A percentile compares a stretch with the other conserved stretches of the same genome.
Conservation (phyloP, 2,329 filamentous ascomycete genomes). For the Phaeophleospora eucalypticola region DNA sequence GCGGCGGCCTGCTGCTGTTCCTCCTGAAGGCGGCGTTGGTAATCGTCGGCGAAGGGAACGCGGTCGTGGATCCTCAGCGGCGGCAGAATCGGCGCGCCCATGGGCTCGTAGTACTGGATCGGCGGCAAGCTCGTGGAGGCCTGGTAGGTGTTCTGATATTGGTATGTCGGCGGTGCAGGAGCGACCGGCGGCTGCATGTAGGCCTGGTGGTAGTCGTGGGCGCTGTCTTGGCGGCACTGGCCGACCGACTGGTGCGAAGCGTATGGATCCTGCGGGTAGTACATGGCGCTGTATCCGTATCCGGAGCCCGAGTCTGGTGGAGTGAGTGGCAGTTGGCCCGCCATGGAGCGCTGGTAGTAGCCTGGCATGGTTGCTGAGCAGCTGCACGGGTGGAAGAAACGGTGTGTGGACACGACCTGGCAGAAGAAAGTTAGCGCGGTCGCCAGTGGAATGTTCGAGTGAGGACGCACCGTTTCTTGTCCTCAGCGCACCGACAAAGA, state of each 20-base stretch:
- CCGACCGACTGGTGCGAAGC: constrained; percentile 35
- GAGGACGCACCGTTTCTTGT: constrained; percentile 24
- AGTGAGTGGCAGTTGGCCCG: constrained; percentile 43
- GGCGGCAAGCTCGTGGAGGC: constrained; percentile 31
- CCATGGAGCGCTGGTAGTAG: constrained; percentile 44
- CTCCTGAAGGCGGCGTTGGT: constrained; percentile 36
- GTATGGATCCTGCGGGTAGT: constrained; percentile 45
- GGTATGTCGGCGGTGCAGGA: constrained; percentile 30
- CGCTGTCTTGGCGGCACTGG: constrained; percentile 40
- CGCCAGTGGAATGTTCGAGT: constrained; percentile 4
- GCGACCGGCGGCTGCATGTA: constrained; percentile 39
- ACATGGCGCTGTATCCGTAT: constrained; percentile 37
- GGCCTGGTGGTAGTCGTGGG: constrained; percentile 44
- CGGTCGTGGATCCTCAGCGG: constrained; percentile 44
- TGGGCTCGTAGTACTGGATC: constrained; percentile 42
- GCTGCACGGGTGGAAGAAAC: constrained; percentile 41
- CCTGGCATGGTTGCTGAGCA: constrained; percentile 45
- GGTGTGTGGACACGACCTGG: constrained; percentile 35
- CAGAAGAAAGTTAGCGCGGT: constrained; percentile 10
- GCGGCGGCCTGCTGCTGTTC: constrained; percentile 32
- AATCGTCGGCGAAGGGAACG: constrained; percentile 36
- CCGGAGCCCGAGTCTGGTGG: constrained; percentile 47
- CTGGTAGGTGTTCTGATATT: constrained; percentile 29
- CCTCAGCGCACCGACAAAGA: constrained; percentile 24
- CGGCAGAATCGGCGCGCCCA: constrained; percentile 44